Conservation (phyloP, 139 green algal genomes). For the Raphidocelis subcapitata region DNA sequence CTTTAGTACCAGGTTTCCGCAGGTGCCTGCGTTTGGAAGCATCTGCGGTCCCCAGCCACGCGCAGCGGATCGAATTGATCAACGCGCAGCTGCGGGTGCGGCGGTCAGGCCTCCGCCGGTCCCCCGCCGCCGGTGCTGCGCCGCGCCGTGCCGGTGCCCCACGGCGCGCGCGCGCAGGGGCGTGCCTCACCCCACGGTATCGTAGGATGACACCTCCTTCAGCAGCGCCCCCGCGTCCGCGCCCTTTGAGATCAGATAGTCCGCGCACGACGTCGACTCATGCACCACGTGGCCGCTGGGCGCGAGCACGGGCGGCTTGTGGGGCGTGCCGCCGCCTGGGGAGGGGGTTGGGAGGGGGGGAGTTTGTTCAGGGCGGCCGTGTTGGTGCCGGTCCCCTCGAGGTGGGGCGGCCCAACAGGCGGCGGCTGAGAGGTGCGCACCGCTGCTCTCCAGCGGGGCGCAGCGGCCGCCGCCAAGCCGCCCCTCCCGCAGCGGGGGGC, state of each 20-base stretch:
- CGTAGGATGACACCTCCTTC: constrained; percentile 73
- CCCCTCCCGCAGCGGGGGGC: background rate
- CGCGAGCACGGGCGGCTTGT: constrained; percentile 72
- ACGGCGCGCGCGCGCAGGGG: no score
- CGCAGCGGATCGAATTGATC: no score
- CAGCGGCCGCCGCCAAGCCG: background rate
- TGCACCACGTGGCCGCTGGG: constrained; percentile 64
- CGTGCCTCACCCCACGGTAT: constrained; percentile 68
- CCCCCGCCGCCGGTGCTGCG: no score
- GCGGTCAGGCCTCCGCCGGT: no score
- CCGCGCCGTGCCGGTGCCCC: no score
- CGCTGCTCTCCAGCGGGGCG: background rate
- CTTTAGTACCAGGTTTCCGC: constrained; percentile 5
- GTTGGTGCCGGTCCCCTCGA: no score
- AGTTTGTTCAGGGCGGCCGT: background rate
- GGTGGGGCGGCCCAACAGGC: background rate
- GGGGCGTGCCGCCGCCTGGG: constrained; percentile 74
- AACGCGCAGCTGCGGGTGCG: no score
- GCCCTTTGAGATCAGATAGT: constrained; percentile 55
- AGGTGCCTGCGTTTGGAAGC: no score
- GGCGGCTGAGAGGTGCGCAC: background rate
- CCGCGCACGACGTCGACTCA: constrained; percentile 66
- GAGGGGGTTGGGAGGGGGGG: background rate
- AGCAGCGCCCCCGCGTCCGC: constrained; percentile 4
- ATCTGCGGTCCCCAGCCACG: no score